Conservation (phyloP, 768 basidiomycete genomes). For the Agaricus subrufescens region DNA sequence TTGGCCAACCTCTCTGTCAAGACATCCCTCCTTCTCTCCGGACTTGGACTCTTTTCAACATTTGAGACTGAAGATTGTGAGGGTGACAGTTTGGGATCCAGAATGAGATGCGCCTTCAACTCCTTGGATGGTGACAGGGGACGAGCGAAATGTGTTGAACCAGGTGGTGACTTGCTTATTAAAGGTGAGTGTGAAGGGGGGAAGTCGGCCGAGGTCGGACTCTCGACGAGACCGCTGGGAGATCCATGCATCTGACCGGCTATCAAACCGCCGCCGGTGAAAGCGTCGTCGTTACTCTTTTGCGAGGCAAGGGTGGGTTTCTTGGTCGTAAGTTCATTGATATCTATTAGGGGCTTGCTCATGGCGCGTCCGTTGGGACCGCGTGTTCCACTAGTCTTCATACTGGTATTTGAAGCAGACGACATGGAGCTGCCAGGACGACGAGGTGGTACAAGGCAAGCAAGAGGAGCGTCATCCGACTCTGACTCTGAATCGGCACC, state of each 20-base stretch:
- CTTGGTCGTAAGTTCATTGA: conserved; percentile 34
- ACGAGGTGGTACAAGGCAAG: conserved; percentile 53
- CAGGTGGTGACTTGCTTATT: conserved; percentile 26
- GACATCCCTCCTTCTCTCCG: conserved; percentile 28
- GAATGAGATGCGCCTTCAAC: not conserved
- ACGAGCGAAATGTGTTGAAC: conserved; percentile 29
- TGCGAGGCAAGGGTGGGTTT: conserved; percentile 5
- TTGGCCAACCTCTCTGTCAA: conserved; percentile 39
- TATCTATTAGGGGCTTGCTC: conserved; percentile 48
- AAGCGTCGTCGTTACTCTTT: not conserved
- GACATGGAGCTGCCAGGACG: conserved; percentile 64
- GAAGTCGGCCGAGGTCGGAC: conserved; percentile 18
- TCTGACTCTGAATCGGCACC: conserved; percentile 18
- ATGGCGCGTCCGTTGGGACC: conserved; percentile 8
- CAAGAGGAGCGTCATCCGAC: conserved; percentile 54
- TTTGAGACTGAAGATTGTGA: not conserved
- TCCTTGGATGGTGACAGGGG: conserved; percentile 28
- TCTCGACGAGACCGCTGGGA: conserved; percentile 8
- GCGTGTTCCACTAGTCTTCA: conserved; percentile 19
- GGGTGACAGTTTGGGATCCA: not conserved
- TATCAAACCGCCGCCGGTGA: not conserved
- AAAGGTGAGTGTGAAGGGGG: conserved; percentile 12
- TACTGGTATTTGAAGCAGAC: conserved; percentile 26
- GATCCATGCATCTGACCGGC: not conserved
- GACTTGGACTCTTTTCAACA: conserved; percentile 14